Evolutionary conservation across 2,329 filamentous ascomycete genomes (phyloP), one percentile per base, ranked within the genome.

Genomic region (Diaporthe eres): DNA sequence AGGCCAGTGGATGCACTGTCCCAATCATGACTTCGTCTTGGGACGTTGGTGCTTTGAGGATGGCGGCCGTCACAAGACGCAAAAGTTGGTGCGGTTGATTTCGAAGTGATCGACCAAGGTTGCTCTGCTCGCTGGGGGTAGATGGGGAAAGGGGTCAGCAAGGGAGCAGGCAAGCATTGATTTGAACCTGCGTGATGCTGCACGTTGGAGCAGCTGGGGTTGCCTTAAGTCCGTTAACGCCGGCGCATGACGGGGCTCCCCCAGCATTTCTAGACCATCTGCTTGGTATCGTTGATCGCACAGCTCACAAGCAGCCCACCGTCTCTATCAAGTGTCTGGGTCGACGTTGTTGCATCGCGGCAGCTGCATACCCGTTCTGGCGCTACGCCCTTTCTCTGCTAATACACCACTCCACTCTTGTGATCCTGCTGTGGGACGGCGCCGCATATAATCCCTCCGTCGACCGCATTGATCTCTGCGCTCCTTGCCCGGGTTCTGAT

Each of bases 371-470:
- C 34, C 34, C 65, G 49, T 55, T 39, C 44, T 37, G 34, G 19
- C 65, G 65, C 65, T 55, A 70, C n/a, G 34, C 47, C n/a, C n/a
- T 42, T 42, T 42, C 65, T 31, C 34, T 67, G 65, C 34, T 15
- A 55, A 25, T 28, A 53, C 65, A 68, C 65, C 65, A 70, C 49
- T 70, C 49, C 65, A 68, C 65, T 70, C 34, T 55, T 70, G 65
- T 39, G 34, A 70, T 70, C n/a, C 47, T 53, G 34, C 34, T 22
- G 65, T 55, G 49, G 49, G 49, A 55, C 49, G 49, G 49, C 65
- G 49, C 47, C 49, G 65, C 63, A 70, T 55, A 70, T 70, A 70
- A 55, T 70, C 49, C 65, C 65, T 49, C 65, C 65, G 65, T 70
- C 65, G 65, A 55, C 65, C 65, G 65, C 65, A 70, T 70, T 70